A percentile compares a stretch with the other conserved stretches of the same genome.
Conservation (phyloP, 2,329 filamentous ascomycete genomes). For the Arthrobotrys sinensis region DNA sequence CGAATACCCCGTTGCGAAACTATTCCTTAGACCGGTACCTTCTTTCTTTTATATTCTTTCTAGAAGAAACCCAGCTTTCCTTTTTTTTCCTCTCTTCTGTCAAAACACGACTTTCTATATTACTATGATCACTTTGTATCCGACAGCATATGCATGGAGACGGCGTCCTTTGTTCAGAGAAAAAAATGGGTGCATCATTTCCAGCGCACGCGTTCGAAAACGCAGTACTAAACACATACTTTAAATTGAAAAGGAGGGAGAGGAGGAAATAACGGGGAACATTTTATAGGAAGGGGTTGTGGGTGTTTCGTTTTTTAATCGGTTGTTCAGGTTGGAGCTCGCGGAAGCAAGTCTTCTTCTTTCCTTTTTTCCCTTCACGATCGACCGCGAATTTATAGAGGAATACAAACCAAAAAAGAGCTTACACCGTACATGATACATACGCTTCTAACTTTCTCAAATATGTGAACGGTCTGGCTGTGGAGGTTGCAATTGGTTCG, state of each 20-base stretch:
- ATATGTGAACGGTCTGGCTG: neutral
- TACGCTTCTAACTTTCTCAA: neutral
- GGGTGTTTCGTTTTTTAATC: slow-evolving; percentile 11
- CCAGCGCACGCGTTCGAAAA: slow-evolving; percentile 1
- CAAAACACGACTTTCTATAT: slow-evolving; percentile 1
- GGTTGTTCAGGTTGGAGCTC: neutral
- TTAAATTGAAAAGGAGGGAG: slow-evolving; percentile 34
- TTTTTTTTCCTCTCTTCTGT: slow-evolving; percentile 30
- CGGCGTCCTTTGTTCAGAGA: slow-evolving; percentile 48
- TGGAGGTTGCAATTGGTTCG: neutral
- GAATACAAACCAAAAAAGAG: neutral
- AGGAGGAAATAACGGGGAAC: slow-evolving; percentile 37
- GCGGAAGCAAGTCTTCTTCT: neutral
- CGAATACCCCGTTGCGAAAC: slow-evolving; percentile 25
- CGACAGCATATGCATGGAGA: slow-evolving; percentile 52
- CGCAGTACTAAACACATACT: slow-evolving; percentile 8
- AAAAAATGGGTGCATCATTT: slow-evolving; percentile 30
- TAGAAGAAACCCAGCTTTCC: slow-evolving; percentile 5
- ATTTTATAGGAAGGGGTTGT: slow-evolving; percentile 9
- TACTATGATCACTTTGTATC: slow-evolving; percentile 45
- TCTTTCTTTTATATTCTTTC: slow-evolving; percentile 11
- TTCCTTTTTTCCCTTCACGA: neutral
- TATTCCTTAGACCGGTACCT: slow-evolving; percentile 21
- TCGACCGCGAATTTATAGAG: slow-evolving; percentile 1
- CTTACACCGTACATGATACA: neutral